Evolutionary conservation across 371 early-diverging fungal genomes (phyloP), one percentile per base, ranked within the genome.

Genomic region (Thermomucor indicae-seudaticae): DNA sequence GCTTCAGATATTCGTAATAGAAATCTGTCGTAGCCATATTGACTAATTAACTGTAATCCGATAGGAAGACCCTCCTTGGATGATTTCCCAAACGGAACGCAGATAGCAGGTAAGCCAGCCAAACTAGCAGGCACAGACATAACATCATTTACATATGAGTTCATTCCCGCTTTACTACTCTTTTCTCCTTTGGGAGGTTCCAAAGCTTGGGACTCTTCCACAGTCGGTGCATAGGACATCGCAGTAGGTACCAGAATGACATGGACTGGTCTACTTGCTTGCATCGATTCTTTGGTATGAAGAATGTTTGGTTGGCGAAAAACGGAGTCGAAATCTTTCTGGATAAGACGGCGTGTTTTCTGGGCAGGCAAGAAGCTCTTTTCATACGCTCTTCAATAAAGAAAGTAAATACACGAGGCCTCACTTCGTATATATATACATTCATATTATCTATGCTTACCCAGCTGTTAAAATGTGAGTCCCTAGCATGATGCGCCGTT

Each of bases 41-140:
- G 93, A 1, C 85, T 80, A 16, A 88, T 52, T 19, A 95, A 62
- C 62, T 95, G 96, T 23, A 95, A 57, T 0, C 92, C 93, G 47
- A 92, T 66, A 4, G 91, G 89, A 42, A 80, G 65, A 1, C 80
- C 75, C 4, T 58, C 45, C n/a, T n/a, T n/a, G n/a, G n/a, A n/a
- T 19, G 71, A 64, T 23, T 47, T 42, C 0, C 71, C 72, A 50
- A 75, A 81, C 14, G 89, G 88, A 0, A 89, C 65, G 22, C 79
- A 75, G 35, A 89, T 67, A 0, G 90, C 85, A 6, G 91, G 90
- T 29, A 90, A 56, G 32, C 80, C 96, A 0, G 92, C 95, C 42
- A 95, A 68, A 56, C 86, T 90, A 6, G 90, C 89, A 5, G 96
- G 92, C 6, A 93, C 83, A 1, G 94, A 94, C 81, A 95, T 80